Evolutionary conservation across 2,329 filamentous ascomycete genomes (phyloP).

Genomic region (Aspergillus eucalypticola): DNA sequence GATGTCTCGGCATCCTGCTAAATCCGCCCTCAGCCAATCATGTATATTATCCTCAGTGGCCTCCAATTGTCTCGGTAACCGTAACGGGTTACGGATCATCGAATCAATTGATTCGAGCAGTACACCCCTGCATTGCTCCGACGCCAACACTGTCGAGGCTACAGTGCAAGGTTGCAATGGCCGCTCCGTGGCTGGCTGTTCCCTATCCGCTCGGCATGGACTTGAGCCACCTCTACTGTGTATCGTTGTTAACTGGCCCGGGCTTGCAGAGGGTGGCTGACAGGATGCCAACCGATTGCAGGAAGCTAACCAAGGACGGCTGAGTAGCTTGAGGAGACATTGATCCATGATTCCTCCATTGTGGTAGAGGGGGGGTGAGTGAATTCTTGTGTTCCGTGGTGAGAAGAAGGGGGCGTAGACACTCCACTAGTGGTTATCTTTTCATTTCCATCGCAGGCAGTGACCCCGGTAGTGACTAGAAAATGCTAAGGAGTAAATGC

Average conservation of each 20-base stretch:
- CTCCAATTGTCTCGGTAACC: conserved; percentile 7
- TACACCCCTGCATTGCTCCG: background rate
- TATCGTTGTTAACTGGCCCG: background rate
- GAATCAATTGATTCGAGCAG: background rate
- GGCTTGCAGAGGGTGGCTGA: conserved; percentile 2
- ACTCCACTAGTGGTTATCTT: too few species aligned
- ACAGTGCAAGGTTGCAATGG: conserved; percentile 1
- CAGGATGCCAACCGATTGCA: background rate
- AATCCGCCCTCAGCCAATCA: conserved; percentile 7
- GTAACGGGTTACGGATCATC: conserved; percentile 7
- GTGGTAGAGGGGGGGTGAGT: background rate
- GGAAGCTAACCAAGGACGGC: background rate
- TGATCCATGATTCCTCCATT: background rate
- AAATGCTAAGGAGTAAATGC: background rate
- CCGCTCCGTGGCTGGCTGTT: background rate
- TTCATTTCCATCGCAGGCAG: background rate
- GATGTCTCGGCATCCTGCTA: conserved; percentile 1
- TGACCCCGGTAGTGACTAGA: background rate
- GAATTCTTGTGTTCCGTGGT: background rate
- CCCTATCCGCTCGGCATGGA: background rate
- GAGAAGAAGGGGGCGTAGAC: background rate
- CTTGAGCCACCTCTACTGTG: background rate
- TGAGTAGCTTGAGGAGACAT: background rate
- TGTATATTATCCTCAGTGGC: background rate
- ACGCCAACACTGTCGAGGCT: background rate